Base-by-base conservation (phyloP, 1,139 yeast genomes). In the Arxiozyma bovina region DNA sequence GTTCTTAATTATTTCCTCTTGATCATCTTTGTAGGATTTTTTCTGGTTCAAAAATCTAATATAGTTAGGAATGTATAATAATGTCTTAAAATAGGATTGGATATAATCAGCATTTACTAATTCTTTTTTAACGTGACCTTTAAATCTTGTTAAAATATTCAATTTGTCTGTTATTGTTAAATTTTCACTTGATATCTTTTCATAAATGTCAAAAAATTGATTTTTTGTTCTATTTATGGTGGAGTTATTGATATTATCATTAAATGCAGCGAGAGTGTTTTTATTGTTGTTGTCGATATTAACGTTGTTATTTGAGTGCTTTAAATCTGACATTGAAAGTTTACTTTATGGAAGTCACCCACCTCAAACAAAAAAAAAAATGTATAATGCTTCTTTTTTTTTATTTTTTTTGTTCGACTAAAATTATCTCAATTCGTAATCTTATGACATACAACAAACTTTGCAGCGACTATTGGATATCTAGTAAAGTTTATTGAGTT, bases 101-200 rank as follows among this genome's bases (percentile, higher is more conserved):
- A 81, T 84, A 48, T 76, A 74, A 1, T 70, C 58, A 21, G 82
- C 68, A 57, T 83, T 80, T 17, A 87, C 84, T 54, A 78, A 73
- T 55, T 83, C 87, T 55, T 82, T 74, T 65, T 87, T 87, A 45
- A 87, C 85, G 62, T 82, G 86, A 0, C 86, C 79, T 62, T 87
- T 87, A 59, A 86, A 76, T 25, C 74, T 75, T 11, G 75, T 71
- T 2, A 86, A 71, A 15, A 74, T 65, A 6, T 68, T 66, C n/a
- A 75, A 61, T 61, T 80, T 79, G 47, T 64, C 66, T 15, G 66
- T 69, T 11, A 57, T 51, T 8, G 62, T 42, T 15, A 55, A 48
- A 7, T 20, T 23, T 7, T 49, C 48, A 52, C 59, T 57, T 42
- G 49, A 51, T 8, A 61, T 47, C 40, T 45, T 52, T 15, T 54